Conservation (phyloP, 169 alveolate species). For the Plasmodium chabaudi region DNA sequence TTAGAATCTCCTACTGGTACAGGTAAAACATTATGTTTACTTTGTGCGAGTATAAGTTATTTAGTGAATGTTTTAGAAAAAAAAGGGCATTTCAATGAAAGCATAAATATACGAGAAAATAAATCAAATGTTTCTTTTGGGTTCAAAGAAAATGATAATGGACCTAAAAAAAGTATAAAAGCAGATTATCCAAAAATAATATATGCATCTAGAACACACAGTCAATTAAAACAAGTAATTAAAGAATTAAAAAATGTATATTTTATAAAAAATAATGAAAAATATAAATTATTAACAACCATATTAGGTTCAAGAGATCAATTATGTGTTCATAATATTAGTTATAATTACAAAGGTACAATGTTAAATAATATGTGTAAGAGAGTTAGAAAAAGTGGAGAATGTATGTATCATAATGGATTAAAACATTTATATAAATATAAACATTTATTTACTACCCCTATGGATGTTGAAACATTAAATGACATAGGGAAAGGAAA, state of each 20-base stretch:
- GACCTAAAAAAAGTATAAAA: slow-evolving; percentile 65
- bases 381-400: slow-evolving; percentile 82
- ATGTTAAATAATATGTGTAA: slow-evolving; percentile 85
- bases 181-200: slow-evolving; percentile 80
- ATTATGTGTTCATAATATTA: slow-evolving; percentile 90
- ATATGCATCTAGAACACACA: slow-evolving; percentile 95
- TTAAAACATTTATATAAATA: slow-evolving; percentile 77
- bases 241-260: slow-evolving; percentile 90
- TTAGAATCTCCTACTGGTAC: slow-evolving; percentile 98
- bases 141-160: slow-evolving; percentile 21
- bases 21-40: slow-evolving; percentile 94
- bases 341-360: slow-evolving; percentile 84
- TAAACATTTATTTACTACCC: slow-evolving; percentile 83
- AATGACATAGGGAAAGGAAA: slow-evolving; percentile 79
- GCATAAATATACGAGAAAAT: slow-evolving; percentile 65
- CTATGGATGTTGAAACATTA: slow-evolving; percentile 92
- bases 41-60: slow-evolving; percentile 93
- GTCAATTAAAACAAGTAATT: slow-evolving; percentile 92
- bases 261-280: slow-evolving; percentile 83
- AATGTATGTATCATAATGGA: slow-evolving; percentile 87
- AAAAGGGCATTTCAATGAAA: slow-evolving; percentile 77
- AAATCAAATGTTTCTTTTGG: slow-evolving; percentile 44
- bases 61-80: slow-evolving; percentile 78
- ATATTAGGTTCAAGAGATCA: slow-evolving; percentile 93
- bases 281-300: slow-evolving; percentile 85